Base-by-base conservation (phyloP, 305 asterid species). In the Euphrasia arctica region DNA sequence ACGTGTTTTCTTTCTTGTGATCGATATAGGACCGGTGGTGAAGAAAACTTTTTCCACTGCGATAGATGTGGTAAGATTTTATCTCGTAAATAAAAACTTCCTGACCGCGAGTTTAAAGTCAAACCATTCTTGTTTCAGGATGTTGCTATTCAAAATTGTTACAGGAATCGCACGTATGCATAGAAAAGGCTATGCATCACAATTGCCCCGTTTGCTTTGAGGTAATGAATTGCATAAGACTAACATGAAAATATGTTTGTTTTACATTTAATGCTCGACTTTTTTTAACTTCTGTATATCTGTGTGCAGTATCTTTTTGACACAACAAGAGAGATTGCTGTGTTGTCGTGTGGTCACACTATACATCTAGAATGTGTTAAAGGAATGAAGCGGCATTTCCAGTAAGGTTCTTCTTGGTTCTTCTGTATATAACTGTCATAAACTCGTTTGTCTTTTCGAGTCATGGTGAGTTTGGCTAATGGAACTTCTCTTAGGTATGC, bases 101-200 rank as follows among this genome's bases (percentile, higher is more conserved):
- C 9, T 5, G 63, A 29, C 3, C 63, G 32, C 39, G 22, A 18
- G 22, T 18, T 45, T 61, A 50, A 66, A 36, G 3, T 14, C 1
- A 8, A 32, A 80, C 64, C 67, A 80, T 76, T 63, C 79, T 27
- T 28, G 43, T 63, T 69, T 42, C 76, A 85, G 89, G 74, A 69
- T 83, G 95, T 70, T 83, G 95, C 76, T 82, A 86, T 75, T 70
- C 85, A 3, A 83, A 76, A 42, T 18, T 42, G 10, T 66, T 82
- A 51, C 80, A 82, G 77, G 85, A 77, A 57, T 58, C 87, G 4
- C 90, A 86, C 69, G 56, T 39, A 18, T 86, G 88, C 68, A 63
- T 86, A 3, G 95, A 86, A 74, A 76, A 83, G 73, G 90, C 90
- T 5, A 82, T 86, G 95, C 95, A 86, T 74, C 88, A 84, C 72